These are phyloP conservation scores for Asterochloris erici DNA, from an alignment of 139 green algal genomes.

Conservation along the genomic window DNA sequence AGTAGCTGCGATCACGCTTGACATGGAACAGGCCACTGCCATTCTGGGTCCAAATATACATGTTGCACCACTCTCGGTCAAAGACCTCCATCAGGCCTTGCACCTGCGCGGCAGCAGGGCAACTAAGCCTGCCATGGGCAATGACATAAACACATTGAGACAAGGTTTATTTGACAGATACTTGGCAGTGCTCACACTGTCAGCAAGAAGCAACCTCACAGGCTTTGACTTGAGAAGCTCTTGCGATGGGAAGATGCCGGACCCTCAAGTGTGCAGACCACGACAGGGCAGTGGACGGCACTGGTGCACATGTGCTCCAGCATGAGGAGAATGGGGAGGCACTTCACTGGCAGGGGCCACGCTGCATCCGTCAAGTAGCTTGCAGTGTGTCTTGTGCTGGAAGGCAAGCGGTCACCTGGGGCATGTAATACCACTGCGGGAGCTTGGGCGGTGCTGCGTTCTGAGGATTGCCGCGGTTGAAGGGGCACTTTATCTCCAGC, in stretches of 20 bases:
- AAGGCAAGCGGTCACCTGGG: conserved; percentile 33
- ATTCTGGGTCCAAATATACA: conserved; percentile 60
- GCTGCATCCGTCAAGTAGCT: not conserved
- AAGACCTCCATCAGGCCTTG: conserved; percentile 76
- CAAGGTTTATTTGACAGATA: no score
- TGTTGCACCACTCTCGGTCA: conserved; percentile 57
- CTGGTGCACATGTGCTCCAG: not conserved
- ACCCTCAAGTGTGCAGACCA: no score
- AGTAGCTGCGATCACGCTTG: conserved; percentile 62
- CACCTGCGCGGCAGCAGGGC: conserved; percentile 1
- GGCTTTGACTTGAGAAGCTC: no score
- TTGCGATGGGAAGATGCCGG: no score
- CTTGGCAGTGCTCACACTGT: no score
- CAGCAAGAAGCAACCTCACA: no score
- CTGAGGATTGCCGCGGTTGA: conserved; percentile 50
- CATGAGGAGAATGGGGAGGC: not conserved
- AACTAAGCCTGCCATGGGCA: not conserved
- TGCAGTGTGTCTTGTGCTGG: not conserved
- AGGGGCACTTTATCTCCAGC: conserved; percentile 77
- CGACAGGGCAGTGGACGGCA: not conserved
- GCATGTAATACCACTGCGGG: conserved; percentile 71
- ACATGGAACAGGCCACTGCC: conserved; percentile 62
- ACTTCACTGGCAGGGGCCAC: not conserved
- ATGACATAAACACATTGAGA: not conserved
- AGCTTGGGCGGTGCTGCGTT: conserved; percentile 28